Evolutionary conservation across 2,329 filamentous ascomycete genomes (phyloP), one percentile per base, ranked within the genome.

Genomic region (Arthrinium puccinioides): DNA sequence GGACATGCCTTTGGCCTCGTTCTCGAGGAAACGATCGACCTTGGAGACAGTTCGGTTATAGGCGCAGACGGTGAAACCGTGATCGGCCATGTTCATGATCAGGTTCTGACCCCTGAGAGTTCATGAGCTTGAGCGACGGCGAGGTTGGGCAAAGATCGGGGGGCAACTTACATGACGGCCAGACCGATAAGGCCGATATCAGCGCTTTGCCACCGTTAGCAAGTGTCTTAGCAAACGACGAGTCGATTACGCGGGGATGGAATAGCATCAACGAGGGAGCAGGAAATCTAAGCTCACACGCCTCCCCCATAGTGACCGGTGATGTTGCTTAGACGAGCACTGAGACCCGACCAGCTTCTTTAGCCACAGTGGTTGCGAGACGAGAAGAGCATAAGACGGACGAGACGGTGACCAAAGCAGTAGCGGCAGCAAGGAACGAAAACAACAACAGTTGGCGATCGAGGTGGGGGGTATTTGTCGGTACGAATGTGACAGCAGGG

Each of bases 11-110:
- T 90, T 88, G 63, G 86, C 86, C 72, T 90, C 85, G 69, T 95
- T 90, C 50, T 74, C 82, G 53, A 95, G 71, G 79, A 95, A 95
- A 55, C 76, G 76, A 74, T 97, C 89, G 67, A 98, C 92, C 82
- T 98, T 98, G 69, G 87, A 80, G 55, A 96, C 87, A 55, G 92
- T 98, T 69, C 92, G 86, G 84, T 98, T 98, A 82, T 85, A 98
- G 54, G 90, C 92, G 69, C 90, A 85, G 60, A 98, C 87, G 63
- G 87, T 97, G 80, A 94, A 97, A 60, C 89, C 84, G 57, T 90
- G 80, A 66, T 92, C 86, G 56, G 86, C 86, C 71, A 83, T 86
- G 68, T 92, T 92, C 60, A 92, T 69, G 65, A 92, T 89, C 68
- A 92, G 72, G 73, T 90, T 92, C 74, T 89, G 83, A 64, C 75